Evolutionary conservation across 2,329 filamentous ascomycete genomes (phyloP).

Genomic region (Scedosporium minutisporum): DNA sequence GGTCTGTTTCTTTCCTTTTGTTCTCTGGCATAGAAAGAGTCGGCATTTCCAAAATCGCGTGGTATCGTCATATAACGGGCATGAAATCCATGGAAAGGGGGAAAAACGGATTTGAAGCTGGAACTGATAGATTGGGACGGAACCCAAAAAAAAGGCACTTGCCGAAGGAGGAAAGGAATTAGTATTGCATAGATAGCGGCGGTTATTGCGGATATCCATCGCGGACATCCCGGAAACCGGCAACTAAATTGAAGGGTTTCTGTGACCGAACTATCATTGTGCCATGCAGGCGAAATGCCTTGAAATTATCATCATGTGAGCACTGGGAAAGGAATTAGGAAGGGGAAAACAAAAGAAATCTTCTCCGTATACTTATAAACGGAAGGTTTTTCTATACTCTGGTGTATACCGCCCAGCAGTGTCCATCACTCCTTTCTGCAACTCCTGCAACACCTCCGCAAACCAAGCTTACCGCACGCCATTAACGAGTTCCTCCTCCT

Average conservation of each 20-base stretch:
- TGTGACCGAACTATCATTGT: not conserved
- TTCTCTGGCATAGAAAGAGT: not conserved
- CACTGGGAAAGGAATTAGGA: no score
- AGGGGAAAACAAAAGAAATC: no score
- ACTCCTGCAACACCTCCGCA: not conserved
- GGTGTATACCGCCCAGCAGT: no score
- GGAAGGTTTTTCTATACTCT: no score
- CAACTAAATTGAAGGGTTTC: not conserved
- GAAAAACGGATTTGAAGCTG: not conserved
- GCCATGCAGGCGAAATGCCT: not conserved
- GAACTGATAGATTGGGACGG: no score
- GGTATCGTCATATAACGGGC: no score
- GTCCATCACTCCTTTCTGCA: not conserved
- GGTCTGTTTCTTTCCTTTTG: not conserved
- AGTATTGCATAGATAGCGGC: not conserved
- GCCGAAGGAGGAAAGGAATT: not conserved
- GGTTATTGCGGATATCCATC: not conserved
- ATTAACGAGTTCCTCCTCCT: slow-evolving; percentile 28
- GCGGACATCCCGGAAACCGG: not conserved
- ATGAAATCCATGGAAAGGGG: no score
- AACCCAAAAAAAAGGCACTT: no score
- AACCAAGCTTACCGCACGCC: slow-evolving; percentile 21
- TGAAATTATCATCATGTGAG: no score
- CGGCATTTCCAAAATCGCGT: not conserved
- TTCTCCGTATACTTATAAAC: no score